Evolutionary conservation across 495 filamentous ascomycete species (phyloP).

Genomic region (Tuber microsphaerosporum): DNA sequence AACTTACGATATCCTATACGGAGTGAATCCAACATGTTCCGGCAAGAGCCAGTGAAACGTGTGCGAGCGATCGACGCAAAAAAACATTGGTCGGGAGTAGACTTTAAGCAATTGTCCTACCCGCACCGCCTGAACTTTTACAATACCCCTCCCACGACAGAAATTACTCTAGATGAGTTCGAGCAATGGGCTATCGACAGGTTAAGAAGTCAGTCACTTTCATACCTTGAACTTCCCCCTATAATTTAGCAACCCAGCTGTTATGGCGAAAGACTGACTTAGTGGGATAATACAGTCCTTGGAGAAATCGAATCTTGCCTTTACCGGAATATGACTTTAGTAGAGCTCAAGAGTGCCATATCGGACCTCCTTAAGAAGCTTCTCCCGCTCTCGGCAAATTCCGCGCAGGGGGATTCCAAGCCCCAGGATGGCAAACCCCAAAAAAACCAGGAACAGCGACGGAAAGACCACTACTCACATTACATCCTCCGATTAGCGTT

Average conservation of each 20-base stretch:
- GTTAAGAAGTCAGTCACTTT: slow-evolving; percentile 55
- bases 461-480: slow-evolving; percentile 96
- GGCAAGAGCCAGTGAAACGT: slow-evolving; percentile 15
- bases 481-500: slow-evolving; percentile 96
- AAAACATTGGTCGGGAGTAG: slow-evolving; percentile 70
- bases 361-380: slow-evolving; percentile 74
- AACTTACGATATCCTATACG: background rate
- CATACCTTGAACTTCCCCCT: background rate
- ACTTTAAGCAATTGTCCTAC: slow-evolving; percentile 68
- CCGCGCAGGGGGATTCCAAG: slow-evolving; percentile 48
- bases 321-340: slow-evolving; percentile 76
- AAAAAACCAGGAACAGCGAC: slow-evolving; percentile 58
- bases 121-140: slow-evolving; percentile 89
- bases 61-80: slow-evolving; percentile 46
- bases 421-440: background rate
- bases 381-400: slow-evolving; percentile 73
- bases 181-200: slow-evolving; percentile 99
- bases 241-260: background rate
- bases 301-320: slow-evolving; percentile 92
- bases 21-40: slow-evolving; percentile 20
- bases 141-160: slow-evolving; percentile 73
- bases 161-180: slow-evolving; percentile 95
- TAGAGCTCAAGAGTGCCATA: slow-evolving; percentile 74
- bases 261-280: slow-evolving; percentile 5
- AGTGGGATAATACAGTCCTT: slow-evolving; percentile 56